phyloP scores from a whole-genome alignment of 2,329 filamentous ascomycete genomes.

The Xylariaceae sp. region DNA sequence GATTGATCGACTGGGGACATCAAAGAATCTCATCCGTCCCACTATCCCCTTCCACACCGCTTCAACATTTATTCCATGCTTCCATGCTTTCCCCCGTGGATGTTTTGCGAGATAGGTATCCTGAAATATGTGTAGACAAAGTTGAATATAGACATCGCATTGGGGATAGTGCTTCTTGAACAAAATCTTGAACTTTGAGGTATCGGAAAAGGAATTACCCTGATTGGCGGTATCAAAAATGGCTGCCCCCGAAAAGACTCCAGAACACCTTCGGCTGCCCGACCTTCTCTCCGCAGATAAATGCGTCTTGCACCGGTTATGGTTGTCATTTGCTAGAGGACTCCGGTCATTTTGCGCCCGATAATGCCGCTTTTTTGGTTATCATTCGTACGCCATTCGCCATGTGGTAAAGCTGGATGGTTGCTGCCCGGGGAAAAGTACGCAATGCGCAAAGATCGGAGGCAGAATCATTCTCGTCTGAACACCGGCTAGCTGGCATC shows the following conservation, averaged over 20 bases:
- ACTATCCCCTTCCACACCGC: conserved; percentile 20
- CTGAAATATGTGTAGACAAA: conserved; percentile 11
- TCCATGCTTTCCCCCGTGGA: neutral
- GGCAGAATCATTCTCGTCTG: conserved; percentile 21
- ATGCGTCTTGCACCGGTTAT: too few relatives aligned
- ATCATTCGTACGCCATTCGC: conserved; percentile 40
- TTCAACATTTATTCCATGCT: conserved; percentile 7
- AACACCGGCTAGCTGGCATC: conserved; percentile 11
- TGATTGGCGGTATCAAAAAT: conserved; percentile 22
- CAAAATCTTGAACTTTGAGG: conserved; percentile 1
- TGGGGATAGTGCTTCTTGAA: conserved; percentile 9
- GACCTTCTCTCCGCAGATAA: conserved; percentile 23
- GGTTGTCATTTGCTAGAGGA: conserved; percentile 24
- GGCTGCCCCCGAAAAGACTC: conserved; percentile 21
- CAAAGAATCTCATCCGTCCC: too few relatives aligned
- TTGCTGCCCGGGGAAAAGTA: conserved; percentile 26
- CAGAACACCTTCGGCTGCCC: conserved; percentile 28
- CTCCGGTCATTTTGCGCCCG: conserved; percentile 29
- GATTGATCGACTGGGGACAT: too few relatives aligned
- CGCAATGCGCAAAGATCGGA: conserved; percentile 25
- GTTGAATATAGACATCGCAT: conserved; percentile 21
- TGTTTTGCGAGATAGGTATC: conserved; percentile 2
- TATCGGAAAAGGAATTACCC: conserved; percentile 13
- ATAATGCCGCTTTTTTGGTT: conserved; percentile 30
- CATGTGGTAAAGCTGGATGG: conserved; percentile 30